Base-by-base conservation (phyloP, 352 stramenopile genomes). In the Phytophthora fragariae region DNA sequence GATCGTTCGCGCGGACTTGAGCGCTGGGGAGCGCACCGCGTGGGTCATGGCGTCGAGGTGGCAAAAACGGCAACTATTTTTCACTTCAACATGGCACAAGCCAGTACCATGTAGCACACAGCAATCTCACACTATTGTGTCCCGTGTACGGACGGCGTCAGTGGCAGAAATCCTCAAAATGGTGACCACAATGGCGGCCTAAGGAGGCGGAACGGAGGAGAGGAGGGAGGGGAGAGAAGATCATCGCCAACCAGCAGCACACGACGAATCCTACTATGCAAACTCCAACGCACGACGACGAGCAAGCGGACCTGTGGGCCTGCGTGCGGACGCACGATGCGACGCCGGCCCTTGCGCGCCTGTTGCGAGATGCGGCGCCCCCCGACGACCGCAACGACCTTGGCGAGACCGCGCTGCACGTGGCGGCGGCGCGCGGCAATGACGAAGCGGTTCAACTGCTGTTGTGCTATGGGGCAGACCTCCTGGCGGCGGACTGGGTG, bases 331-430 rank as follows among this genome's bases (percentile, higher is more conserved):
- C 50, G 11, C 29, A 63, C 21, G 72, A 81, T 24, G 50, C 52
- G 39, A 44, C 53, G 5, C 55, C 44, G 3, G 35, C 52, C 33
- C 59, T 84, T 24, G 55, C 62, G 41, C 49, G 19, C 1, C 61
- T 86, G 29, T 55, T 89, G 53, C 57, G 24, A 49, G 63, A 78
- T 44, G 75, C 37, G 31, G 73, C 64, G 56, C 64, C 77, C 29
- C 84, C 89, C 27, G 75, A 96, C 52, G 87, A 90, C 56, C 72
- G 75, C 35, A 93, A 93, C 63, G 85, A 90, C 55, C 68, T 86
- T 21, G 86, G 89, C 33, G 87, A 94, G 77, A 96, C 89, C 19
- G 77, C 88, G 53, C 73, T 96, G 68, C 89, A 96, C 58, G 57
- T 96, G 19, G 89, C 89, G 12, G 87, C 86, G 55, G 71, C 79